Base-by-base conservation (phyloP, 495 filamentous ascomycete genomes). In the Penicillium psychrofluorescens region DNA sequence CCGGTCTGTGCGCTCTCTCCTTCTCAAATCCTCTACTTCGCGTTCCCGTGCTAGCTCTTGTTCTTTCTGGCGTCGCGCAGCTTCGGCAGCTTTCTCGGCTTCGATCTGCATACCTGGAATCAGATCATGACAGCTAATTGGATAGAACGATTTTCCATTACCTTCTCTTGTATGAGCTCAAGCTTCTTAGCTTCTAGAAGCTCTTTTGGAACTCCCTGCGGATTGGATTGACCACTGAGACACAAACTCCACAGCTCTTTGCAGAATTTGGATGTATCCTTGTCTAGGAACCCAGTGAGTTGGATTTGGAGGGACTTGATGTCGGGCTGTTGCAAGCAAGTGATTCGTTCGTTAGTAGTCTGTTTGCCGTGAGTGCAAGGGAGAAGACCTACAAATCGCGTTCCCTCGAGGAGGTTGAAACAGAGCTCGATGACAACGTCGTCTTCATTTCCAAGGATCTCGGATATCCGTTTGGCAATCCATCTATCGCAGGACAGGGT, bases 161-260 rank as follows among this genome's bases (percentile, higher is more conserved):
- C 92, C 82, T 94, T 95, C 54, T 95, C 88, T 62, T 95, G 88
- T 31, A 90, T 84, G 32, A 98, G 71, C 59, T 97, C 92, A 14
- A 85, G 68, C 66, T 96, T 98, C 74, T 98, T 98, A 4, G 90
- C 88, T 59, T 97, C 94, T 7, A 98, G 61, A 29, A 98, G 71
- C 64, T 97, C 91, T 59, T 94, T 90, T 0, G 92, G 92, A 32
- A 99, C 88, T 36, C 91, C 91, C 61, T 90, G 85, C 1, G 85
- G 78, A 59, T 82, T 95, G 38, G 77, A 71, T 62, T 99, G 92
- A 11, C 86, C 92, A 57, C 90, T 96, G 33, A 97, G 69, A 48
- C 89, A 86, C 11, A 96, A 69, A 35, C 78, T 84, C 92, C 92
- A 99, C 1, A 99, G 71, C 48, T 95, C 87, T 58, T 94, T 89